Base-by-base conservation (phyloP, 2,329 filamentous ascomycete species). In the Sporothrix phasma region DNA sequence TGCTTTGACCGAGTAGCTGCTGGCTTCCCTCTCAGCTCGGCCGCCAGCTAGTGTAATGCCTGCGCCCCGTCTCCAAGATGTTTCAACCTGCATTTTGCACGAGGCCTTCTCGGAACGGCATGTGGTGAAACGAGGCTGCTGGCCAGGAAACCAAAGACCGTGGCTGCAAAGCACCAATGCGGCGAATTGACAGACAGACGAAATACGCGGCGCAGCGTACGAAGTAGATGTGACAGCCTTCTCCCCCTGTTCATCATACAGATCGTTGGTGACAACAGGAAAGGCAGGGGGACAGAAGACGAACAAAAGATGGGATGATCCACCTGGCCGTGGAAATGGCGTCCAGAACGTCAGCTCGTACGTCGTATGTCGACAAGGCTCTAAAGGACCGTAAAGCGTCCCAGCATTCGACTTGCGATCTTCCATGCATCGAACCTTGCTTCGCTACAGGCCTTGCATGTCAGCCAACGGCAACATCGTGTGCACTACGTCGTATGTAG, bases 81-180 rank as follows among this genome's bases (percentile, higher is more conserved):
- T 46, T 22, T 49, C 29, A 26, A 61, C 34, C 41, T 11, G 58
- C 11, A n/a, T 22, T 26, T 43, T 49, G 41, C n/a, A n/a, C 26
- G 26, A 60, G 37, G 10, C 13, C 39, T 29, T 56, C n/a, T 56
- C 15, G n/a, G 11, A 5, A 47, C 31, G 11, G 11, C 19, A 37
- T 43, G 56, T 26, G 15, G 43, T 61, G 43, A 49, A 41, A 62
- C 60, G 29, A 62, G 60, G 60, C 31, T 59, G 59, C 37, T 54
- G 29, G 54, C 56, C 39, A 45, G 39, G 56, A 59, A 59, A 59
- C 56, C 45, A 19, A 43, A 59, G 37, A 5, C 17, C 31, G 39
- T 34, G 26, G 53, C 13, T 17, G 53, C 19, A 56, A 56, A 41
- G 29, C n/a, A n/a, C n/a, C n/a, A n/a, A n/a, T n/a, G 49, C 17